phyloP scores from a whole-genome alignment of 177 flowering plant genomes.

The Vitis hybrid region DNA sequence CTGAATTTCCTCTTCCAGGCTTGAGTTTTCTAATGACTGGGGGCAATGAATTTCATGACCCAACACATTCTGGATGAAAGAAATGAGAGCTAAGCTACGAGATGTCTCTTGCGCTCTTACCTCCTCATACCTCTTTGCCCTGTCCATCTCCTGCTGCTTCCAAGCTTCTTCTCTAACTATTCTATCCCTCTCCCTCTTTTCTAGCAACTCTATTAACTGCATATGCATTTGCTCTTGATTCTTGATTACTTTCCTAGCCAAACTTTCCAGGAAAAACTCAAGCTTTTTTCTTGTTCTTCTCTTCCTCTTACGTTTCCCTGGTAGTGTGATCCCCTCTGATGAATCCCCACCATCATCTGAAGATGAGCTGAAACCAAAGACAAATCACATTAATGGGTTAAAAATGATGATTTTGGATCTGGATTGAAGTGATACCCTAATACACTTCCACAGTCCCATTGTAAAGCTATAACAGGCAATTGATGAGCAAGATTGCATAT shows the following conservation, averaged over 20 bases:
- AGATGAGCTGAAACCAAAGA: constrained; percentile 28
- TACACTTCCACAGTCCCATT: neutral
- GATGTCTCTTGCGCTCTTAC: constrained; percentile 43
- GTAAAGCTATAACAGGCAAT: too few species aligned
- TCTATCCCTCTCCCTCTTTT: constrained; percentile 51
- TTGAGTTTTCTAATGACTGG: constrained; percentile 12
- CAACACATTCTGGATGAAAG: constrained; percentile 35
- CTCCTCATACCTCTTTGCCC: constrained; percentile 37
- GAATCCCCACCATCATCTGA: constrained; percentile 22
- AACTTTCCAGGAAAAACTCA: constrained; percentile 32
- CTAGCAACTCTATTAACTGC: constrained; percentile 46
- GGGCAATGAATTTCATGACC: constrained; percentile 38
- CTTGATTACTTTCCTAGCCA: constrained; percentile 36
- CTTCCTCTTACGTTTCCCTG: constrained; percentile 33
- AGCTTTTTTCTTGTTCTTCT: constrained; percentile 29
- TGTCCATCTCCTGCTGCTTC: constrained; percentile 49
- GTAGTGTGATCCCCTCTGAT: constrained; percentile 14
- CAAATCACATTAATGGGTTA: constrained; percentile 7
- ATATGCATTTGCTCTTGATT: constrained; percentile 65
- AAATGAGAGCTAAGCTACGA: constrained; percentile 45
- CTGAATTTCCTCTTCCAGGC: constrained; percentile 21
- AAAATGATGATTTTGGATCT: neutral
- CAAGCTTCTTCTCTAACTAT: constrained; percentile 60
- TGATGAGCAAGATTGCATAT: too few species aligned
- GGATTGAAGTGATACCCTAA: neutral